Conservation (phyloP, 2,329 filamentous ascomycete genomes). For the Orbilia ellipsospora region DNA sequence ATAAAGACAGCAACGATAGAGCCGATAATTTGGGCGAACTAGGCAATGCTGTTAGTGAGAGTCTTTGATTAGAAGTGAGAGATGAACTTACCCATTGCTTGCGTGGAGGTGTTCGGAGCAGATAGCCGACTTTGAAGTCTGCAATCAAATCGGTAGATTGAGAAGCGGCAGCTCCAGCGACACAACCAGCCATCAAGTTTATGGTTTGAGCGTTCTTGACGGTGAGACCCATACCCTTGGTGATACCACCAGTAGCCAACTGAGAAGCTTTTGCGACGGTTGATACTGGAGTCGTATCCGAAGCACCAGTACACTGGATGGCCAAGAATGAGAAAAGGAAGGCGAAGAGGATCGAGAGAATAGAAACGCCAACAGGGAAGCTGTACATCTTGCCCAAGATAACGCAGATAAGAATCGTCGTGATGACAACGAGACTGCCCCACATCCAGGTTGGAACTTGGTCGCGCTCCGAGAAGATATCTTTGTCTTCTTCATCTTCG, state of each 20-base stretch:
- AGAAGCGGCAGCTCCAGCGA: slow-evolving; percentile 55
- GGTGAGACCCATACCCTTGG: slow-evolving; percentile 64
- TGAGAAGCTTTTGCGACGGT: slow-evolving; percentile 66
- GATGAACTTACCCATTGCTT: slow-evolving; percentile 52
- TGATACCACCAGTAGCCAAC: slow-evolving; percentile 65
- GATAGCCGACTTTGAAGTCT: slow-evolving; percentile 65
- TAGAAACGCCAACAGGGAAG: slow-evolving; percentile 59
- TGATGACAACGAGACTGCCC: slow-evolving; percentile 36
- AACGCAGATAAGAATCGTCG: slow-evolving; percentile 47
- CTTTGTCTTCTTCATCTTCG: slow-evolving; percentile 27
- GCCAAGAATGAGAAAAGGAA: slow-evolving; percentile 67
- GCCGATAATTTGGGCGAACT: slow-evolving; percentile 56
- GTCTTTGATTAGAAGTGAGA: not conserved
- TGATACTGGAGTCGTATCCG: slow-evolving; percentile 65
- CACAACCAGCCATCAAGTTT: slow-evolving; percentile 64
- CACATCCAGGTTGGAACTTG: slow-evolving; percentile 53
- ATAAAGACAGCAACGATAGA: slow-evolving; percentile 56
- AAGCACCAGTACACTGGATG: slow-evolving; percentile 64
- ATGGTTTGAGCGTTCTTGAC: slow-evolving; percentile 63
- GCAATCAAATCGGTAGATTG: slow-evolving; percentile 61
- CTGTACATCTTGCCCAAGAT: slow-evolving; percentile 43
- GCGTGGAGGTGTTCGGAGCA: slow-evolving; percentile 63
- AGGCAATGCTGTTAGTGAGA: slow-evolving; percentile 4
- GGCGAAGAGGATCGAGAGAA: slow-evolving; percentile 65
- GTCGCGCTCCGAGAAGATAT: slow-evolving; percentile 32